A percentile compares a stretch with the other conserved stretches of the same genome.
Conservation (phyloP, 768 basidiomycete species). For the Lactarius pseudohatsudake region DNA sequence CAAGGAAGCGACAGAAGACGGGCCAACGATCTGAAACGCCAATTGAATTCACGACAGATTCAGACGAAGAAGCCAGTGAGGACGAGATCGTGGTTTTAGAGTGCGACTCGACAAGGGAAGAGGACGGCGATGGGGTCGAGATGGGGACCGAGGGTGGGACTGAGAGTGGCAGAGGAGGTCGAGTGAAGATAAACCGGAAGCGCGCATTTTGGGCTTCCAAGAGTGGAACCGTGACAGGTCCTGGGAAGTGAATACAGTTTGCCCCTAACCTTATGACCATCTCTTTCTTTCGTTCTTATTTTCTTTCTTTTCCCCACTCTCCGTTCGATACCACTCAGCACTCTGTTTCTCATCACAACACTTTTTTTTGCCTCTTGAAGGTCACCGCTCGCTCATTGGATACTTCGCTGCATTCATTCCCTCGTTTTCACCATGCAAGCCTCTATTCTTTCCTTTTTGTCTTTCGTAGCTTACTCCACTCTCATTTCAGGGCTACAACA, state of each 20-base stretch:
- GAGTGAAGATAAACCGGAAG: constrained; percentile 39
- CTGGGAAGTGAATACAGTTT: neutral
- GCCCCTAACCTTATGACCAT: constrained; percentile 11
- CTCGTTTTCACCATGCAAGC: constrained; percentile 24
- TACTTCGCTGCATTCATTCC: constrained; percentile 8
- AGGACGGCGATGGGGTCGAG: constrained; percentile 8
- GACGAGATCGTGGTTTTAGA: constrained; percentile 30
- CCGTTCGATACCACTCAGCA: neutral
- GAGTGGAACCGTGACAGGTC: constrained; percentile 25
- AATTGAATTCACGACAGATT: constrained; percentile 53
- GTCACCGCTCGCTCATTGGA: constrained; percentile 26
- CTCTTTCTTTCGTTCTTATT: constrained; percentile 11
- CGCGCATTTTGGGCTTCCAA: constrained; percentile 64
- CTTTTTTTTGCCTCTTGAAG: neutral
- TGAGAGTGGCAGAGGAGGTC: constrained; percentile 9
- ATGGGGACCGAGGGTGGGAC: constrained; percentile 30
- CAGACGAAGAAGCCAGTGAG: constrained; percentile 46
- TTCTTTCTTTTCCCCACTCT: constrained; percentile 7
- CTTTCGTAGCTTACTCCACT: neutral
- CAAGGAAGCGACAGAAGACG: constrained; percentile 48
- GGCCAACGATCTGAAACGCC: constrained; percentile 40
- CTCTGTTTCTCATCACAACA: neutral
- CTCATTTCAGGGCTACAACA: constrained; percentile 26
- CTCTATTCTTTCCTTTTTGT: neutral
- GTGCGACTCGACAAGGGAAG: constrained; percentile 16